These are phyloP conservation scores for Westerdykella sp. DNA, from an alignment of 2,329 filamentous ascomycete genomes.

Conservation along the genomic window DNA sequence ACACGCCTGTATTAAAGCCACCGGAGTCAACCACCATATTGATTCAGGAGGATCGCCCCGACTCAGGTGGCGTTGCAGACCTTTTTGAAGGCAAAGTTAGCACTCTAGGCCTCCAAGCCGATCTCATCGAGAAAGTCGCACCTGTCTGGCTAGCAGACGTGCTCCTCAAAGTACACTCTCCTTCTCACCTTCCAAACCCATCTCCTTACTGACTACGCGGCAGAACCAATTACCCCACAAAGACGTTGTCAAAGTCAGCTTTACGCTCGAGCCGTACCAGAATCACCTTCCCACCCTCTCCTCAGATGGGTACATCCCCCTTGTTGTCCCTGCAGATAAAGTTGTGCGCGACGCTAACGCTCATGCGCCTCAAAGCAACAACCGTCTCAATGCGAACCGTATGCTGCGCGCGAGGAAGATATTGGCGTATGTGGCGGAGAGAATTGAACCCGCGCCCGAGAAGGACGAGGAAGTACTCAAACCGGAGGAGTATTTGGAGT, in stretches of 20 bases:
- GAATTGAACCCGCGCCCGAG: constrained; percentile 65
- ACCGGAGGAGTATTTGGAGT: constrained; percentile 88
- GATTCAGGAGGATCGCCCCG: constrained; percentile 59
- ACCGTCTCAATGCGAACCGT: constrained; percentile 88
- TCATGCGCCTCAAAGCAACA: constrained; percentile 53
- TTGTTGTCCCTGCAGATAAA: constrained; percentile 20
- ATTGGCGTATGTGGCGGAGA: constrained; percentile 81
- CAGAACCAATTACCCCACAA: constrained; percentile 76
- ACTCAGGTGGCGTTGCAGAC: constrained; percentile 65
- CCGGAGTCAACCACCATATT: constrained; percentile 58
- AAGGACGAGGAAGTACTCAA: constrained; percentile 53
- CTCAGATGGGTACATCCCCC: constrained; percentile 56
- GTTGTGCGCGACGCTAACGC: constrained; percentile 19
- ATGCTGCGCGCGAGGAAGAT: constrained; percentile 97
- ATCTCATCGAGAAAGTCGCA: constrained; percentile 76
- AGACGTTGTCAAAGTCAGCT: constrained; percentile 95
- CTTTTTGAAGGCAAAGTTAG: constrained; percentile 85
- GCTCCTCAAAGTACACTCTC: constrained; percentile 56
- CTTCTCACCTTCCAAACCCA: not conserved
- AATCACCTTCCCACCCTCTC: constrained; percentile 69
- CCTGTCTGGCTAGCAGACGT: constrained; percentile 92
- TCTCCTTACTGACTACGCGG: constrained; percentile 2
- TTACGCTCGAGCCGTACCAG: constrained; percentile 77
- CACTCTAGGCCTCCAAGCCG: constrained; percentile 67
- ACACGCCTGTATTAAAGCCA: constrained; percentile 70